Base-by-base conservation (phyloP, 2,329 filamentous ascomycete species). In the Phaeosphaeria sp. region DNA sequence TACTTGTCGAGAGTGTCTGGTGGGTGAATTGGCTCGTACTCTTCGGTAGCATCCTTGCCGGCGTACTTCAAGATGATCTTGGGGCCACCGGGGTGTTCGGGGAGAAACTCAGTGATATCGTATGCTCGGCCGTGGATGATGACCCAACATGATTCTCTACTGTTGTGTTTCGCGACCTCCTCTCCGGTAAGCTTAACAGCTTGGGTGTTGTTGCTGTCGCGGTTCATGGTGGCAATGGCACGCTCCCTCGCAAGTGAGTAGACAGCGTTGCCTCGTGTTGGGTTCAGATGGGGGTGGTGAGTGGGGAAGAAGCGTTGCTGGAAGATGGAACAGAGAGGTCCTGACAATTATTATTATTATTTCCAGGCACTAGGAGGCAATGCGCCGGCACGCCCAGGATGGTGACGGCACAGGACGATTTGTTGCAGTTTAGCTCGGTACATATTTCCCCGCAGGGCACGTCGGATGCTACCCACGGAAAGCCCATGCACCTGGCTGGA, bases 31-130 rank as follows among this genome's bases (percentile, higher is more conserved):
- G 80, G 52, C 75, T 78, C 46, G 82, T 84, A 88, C 78, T 65
- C 85, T 75, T 79, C 69, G 11, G 72, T 77, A n/a, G 73, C 73
- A 55, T 77, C 74, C 55, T 74, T 73, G 65, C 74, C 74, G 18
- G 74, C 64, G 63, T 97, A 97, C 81, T 97, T 97, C 64, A 99
- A 85, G 72, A 99, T 98, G 76, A 98, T 96, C 74, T 94, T 95
- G 65, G 88, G 85, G 39, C 87, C 87, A 27, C 87, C 86, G 4
- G 87, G 86, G 72, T 89, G 87, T 58, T 87, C 80, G n/a, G 84
- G 83, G 10, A 87, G 80, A 71, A 91, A 91, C 17, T 85, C 81
- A 22, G 86, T 88, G 46, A 91, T 77, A 72, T 91, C 87, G 79
- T 88, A 90, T 25, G 91, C 87, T 66, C 85, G 83, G 46, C 84